phyloP scores from a whole-genome alignment of 2,329 filamentous ascomycete genomes.

The Metarhizium rileyi region DNA sequence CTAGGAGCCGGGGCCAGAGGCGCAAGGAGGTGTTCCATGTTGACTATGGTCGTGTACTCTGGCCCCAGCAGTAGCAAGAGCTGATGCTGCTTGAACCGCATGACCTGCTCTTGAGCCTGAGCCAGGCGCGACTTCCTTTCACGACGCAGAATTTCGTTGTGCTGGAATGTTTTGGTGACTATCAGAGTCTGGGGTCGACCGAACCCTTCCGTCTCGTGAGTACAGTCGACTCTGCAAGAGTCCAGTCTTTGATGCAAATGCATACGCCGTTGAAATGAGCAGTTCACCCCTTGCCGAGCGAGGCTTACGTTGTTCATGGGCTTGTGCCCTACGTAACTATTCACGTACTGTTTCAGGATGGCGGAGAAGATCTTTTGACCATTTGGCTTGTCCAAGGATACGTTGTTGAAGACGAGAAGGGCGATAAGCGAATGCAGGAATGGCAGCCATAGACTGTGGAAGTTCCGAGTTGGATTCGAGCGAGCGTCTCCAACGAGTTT shows the following conservation, averaged over 20 bases:
- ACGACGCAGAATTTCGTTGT: slow-evolving; percentile 2
- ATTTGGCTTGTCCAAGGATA: slow-evolving; percentile 6
- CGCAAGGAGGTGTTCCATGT: too few relatives aligned
- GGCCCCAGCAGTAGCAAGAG: not conserved
- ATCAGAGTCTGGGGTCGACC: slow-evolving; percentile 11
- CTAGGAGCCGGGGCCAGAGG: too few relatives aligned
- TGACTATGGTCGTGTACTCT: not conserved
- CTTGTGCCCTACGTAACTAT: slow-evolving; percentile 12
- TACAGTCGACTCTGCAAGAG: too few relatives aligned
- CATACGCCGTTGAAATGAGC: too few relatives aligned
- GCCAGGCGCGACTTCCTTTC: not conserved
- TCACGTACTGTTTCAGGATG: slow-evolving; percentile 14
- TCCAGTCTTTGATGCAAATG: too few relatives aligned
- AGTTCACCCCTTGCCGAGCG: not conserved
- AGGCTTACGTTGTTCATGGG: slow-evolving; percentile 7
- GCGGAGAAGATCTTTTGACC: slow-evolving; percentile 17
- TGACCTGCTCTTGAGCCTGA: not conserved
- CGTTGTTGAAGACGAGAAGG: slow-evolving; percentile 6
- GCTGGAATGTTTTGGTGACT: slow-evolving; percentile 18
- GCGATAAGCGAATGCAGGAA: slow-evolving; percentile 15
- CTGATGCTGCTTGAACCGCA: not conserved
- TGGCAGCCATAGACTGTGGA: slow-evolving; percentile 19
- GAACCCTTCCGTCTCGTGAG: too few relatives aligned
- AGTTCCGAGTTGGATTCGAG: slow-evolving; percentile 12
- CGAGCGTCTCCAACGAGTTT: slow-evolving; percentile 11